These are phyloP conservation scores for Cercophora scortea DNA, from an alignment of 495 filamentous ascomycete genomes.

Conservation along the genomic window DNA sequence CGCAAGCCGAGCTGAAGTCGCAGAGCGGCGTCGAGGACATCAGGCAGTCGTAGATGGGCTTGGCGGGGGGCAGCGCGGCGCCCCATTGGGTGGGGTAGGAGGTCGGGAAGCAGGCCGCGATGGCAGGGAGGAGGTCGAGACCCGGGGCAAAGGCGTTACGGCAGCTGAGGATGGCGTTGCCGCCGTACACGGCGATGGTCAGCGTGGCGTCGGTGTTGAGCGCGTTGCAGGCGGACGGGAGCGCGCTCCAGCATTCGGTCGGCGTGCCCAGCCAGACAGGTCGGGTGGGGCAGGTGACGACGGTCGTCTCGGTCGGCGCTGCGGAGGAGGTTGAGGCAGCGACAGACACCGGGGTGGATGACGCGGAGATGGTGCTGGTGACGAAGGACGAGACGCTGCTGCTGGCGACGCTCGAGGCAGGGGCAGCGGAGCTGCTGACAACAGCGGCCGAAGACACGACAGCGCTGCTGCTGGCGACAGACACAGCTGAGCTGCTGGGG, in stretches of 20 bases:
- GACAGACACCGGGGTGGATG: not conserved
- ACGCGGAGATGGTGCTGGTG: not conserved
- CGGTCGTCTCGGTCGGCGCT: not conserved
- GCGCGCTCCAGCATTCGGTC: not conserved
- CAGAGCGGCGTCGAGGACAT: not conserved
- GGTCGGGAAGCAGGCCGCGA: not conserved
- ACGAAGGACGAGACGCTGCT: not conserved
- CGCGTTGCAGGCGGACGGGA: not conserved
- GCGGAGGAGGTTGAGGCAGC: not conserved
- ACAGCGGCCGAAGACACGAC: not conserved
- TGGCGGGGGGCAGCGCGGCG: not conserved
- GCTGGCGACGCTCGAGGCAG: not conserved
- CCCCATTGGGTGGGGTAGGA: not conserved
- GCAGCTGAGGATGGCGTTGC: not conserved
- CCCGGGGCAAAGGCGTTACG: not conserved
- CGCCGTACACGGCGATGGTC: not conserved
- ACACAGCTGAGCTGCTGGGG: not conserved
- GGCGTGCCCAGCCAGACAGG: not conserved
- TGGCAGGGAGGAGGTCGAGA: not conserved
- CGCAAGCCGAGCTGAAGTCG: not conserved
- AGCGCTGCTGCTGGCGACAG: not conserved
- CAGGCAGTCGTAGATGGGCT: not conserved
- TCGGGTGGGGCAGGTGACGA: not conserved
- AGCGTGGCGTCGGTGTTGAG: not conserved
- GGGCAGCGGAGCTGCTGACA: not conserved